Evolutionary conservation across 73 alveolate species (phyloP), one percentile per base, ranked within the genome.

Genomic region (Durusdinium trenchii): DNA sequence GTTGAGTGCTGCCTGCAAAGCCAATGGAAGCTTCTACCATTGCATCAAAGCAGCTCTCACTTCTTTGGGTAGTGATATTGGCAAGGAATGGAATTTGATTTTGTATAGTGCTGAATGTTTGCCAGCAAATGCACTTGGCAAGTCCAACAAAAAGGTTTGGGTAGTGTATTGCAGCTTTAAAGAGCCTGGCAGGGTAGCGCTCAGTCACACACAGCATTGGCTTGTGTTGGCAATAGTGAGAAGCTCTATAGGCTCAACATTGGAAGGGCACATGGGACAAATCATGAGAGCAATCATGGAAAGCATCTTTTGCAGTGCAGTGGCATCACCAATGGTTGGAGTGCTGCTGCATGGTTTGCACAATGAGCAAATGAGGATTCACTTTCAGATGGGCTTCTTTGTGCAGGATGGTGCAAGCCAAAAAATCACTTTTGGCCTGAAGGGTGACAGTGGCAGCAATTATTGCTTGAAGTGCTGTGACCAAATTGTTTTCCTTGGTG

Each of bases 191-290:
- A 30, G 48, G 3, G 35, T 6, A 0, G 51, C 47, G n/a, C 32
- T 82, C 1, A 4, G 51, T 5, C 45, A 82, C n/a, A 35, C 45
- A 6, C 51, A 82, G 0, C 67, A n/a, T 35, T 82, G 93, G 93
- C 48, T 82, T 47, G 75, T 48, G 7, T 20, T 82, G 23, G 23
- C 16, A 5, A 35, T 82, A 16, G n/a, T 5, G 43, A 23, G 93
- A 16, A 48, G 43, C 28, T 30, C 50, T 16, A 48, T n/a, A 0
- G 93, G 46, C 47, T 6, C 75, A 26, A 7, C 45, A 16, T 28
- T 82, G 75, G 75, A 50, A n/a, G 93, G 93, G 46, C 93, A 82
- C 50, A 82, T 82, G 93, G 43, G 51, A 7, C 93, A 82, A 50
- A 35, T 82, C 75, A 82, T 82, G 3, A 47, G 32, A 35, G 36